These are phyloP conservation scores for Dryadomyces quercivorus DNA, from an alignment of 2,329 filamentous ascomycete species.

Conservation along the genomic window DNA sequence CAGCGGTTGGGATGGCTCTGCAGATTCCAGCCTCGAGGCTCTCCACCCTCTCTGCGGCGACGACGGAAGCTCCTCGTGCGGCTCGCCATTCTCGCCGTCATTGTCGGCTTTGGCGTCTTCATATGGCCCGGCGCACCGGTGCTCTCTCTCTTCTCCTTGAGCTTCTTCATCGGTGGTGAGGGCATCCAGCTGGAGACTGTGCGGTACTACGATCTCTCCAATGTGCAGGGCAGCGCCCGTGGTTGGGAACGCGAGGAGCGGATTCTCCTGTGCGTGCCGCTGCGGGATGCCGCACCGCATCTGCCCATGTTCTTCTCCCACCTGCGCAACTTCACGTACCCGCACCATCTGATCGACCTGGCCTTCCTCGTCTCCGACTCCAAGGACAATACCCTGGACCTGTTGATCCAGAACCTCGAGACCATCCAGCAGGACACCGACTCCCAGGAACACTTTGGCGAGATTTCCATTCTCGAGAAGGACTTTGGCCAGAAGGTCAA, in stretches of 20 bases:
- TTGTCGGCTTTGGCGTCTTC: conserved; percentile 60
- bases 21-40: conserved; percentile 77
- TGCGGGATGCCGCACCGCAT: conserved; percentile 86
- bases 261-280: conserved; percentile 85
- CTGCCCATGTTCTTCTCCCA: conserved; percentile 98
- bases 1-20: neutral
- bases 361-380: conserved; percentile 97
- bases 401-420: conserved; percentile 64
- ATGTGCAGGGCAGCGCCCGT: conserved; percentile 79
- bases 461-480: conserved; percentile 96
- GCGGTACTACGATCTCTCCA: conserved; percentile 89
- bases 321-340: conserved; percentile 90
- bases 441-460: conserved; percentile 73
- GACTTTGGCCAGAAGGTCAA: conserved; percentile 97
- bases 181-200: conserved; percentile 84
- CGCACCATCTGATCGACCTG: conserved; percentile 89
- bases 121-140: conserved; percentile 56
- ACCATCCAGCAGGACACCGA: conserved; percentile 71
- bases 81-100: conserved; percentile 43
- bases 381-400: conserved; percentile 73
- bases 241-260: conserved; percentile 96
- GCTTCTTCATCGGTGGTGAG: conserved; percentile 52
- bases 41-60: conserved; percentile 57
- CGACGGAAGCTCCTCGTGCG: conserved; percentile 62
- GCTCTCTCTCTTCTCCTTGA: conserved; percentile 54